Percentiles rank a stretch among this genome's conserved stretches.
Conservation (phyloP, 2,329 filamentous ascomycete genomes). For the Orbilia javanica region DNA sequence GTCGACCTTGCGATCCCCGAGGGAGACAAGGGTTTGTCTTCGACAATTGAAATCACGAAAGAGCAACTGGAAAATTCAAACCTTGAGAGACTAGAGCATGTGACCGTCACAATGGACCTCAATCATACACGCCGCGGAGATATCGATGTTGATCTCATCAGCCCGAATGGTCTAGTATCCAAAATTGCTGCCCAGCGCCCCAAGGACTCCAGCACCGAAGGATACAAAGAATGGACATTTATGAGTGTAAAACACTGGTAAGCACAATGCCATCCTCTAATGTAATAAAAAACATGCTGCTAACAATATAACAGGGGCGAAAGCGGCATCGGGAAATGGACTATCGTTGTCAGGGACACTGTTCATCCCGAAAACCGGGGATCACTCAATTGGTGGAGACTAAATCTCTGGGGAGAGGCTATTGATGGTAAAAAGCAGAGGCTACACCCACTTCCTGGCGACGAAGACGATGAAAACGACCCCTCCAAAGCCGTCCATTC, state of each 20-base stretch:
- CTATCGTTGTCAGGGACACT: constrained; percentile 87
- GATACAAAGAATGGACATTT: constrained; percentile 97
- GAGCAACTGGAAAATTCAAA: constrained; percentile 86
- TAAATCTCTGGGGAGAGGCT: constrained; percentile 92
- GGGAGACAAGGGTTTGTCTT: constrained; percentile 81
- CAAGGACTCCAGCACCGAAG: constrained; percentile 74
- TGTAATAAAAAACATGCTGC: constrained; percentile 49
- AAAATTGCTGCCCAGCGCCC: constrained; percentile 82
- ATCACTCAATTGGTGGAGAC: constrained; percentile 87
- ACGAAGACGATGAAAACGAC: constrained; percentile 74
- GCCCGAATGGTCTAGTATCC: constrained; percentile 83
- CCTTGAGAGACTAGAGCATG: constrained; percentile 87
- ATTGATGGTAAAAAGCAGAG: constrained; percentile 80
- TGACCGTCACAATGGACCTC: constrained; percentile 97
- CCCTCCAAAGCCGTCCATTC: constrained; percentile 69
- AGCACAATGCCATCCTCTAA: no score
- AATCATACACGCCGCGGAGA: constrained; percentile 89
- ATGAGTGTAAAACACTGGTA: constrained; percentile 98
- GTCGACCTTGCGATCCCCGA: constrained; percentile 88
- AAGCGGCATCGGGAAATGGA: constrained; percentile 88
- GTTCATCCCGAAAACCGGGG: constrained; percentile 81
- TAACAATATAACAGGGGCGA: constrained; percentile 77
- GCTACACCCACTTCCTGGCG: constrained; percentile 83
- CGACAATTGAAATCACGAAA: constrained; percentile 82
- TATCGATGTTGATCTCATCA: constrained; percentile 89